phyloP scores from a whole-genome alignment of 164 flowering plant genomes.

The Hamamelis virginiana region DNA sequence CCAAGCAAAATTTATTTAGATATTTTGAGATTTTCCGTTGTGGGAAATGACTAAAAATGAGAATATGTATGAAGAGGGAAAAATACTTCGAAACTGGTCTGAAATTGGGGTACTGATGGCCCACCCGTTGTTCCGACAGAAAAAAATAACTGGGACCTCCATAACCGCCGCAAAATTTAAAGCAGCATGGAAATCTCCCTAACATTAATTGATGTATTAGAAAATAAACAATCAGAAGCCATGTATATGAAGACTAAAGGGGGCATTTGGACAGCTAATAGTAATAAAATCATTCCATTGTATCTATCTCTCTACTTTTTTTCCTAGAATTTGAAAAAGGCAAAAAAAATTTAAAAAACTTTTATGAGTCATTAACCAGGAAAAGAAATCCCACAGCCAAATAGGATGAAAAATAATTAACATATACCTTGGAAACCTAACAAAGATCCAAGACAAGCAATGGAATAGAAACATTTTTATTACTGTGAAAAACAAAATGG shows the following conservation, averaged over 20 bases:
- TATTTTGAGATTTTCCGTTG: neutral
- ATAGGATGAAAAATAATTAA: too few relatives aligned
- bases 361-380: too few relatives aligned
- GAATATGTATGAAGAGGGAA: neutral
- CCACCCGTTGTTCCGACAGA: slow-evolving; percentile 98
- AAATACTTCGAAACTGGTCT: slow-evolving; percentile 88
- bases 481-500: neutral
- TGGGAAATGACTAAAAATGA: neutral
- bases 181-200: slow-evolving; percentile 99
- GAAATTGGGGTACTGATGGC: slow-evolving; percentile 91
- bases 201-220: slow-evolving; percentile 22
- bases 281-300: too few relatives aligned
- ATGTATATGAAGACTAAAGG: too few relatives aligned
- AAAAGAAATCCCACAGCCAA: too few relatives aligned
- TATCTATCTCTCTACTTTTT: too few relatives aligned
- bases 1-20: neutral
- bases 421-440: neutral
- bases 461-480: neutral
- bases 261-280: too few relatives aligned
- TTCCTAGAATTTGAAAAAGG: too few relatives aligned
- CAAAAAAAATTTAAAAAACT: too few relatives aligned
- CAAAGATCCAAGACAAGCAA: neutral
- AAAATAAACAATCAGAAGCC: slow-evolving; percentile 5
- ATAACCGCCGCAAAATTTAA: slow-evolving; percentile 88
- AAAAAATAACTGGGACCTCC: slow-evolving; percentile 85